phyloP scores from a whole-genome alignment of 2,329 filamentous ascomycete species.

The Sporothrix luriei region DNA sequence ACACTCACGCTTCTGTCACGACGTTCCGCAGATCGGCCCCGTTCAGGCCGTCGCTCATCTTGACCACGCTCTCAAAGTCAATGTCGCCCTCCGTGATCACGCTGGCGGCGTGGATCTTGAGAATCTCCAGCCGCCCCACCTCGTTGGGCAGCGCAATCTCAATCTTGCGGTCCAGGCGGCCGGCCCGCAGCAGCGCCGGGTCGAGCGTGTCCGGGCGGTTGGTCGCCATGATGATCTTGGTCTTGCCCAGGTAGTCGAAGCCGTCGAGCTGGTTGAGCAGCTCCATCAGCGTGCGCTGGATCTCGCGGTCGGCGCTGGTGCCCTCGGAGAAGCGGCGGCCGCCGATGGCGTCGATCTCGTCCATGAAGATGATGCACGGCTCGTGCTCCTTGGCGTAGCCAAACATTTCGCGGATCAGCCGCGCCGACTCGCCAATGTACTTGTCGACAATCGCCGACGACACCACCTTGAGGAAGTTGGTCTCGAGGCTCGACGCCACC shows the following conservation, averaged over 20 bases:
- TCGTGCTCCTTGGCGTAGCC: constrained; percentile 99
- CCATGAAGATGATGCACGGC: constrained; percentile 99
- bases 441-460: constrained; percentile 99
- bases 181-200: constrained; percentile 86
- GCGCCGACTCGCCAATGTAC: constrained; percentile 97
- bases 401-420: constrained; percentile 98
- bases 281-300: constrained; percentile 98
- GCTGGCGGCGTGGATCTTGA: constrained; percentile 92
- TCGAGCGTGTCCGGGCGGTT: constrained; percentile 97
- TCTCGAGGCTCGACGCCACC: constrained; percentile 93
- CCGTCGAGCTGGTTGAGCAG: constrained; percentile 97
- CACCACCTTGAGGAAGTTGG: constrained; percentile 98
- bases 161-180: constrained; percentile 94
- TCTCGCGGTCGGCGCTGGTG: constrained; percentile 95
- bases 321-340: constrained; percentile 95
- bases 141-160: constrained; percentile 97
- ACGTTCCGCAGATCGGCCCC: constrained; percentile 97
- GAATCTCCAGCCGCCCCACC: constrained; percentile 90
- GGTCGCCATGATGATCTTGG: constrained; percentile 99
- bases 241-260: constrained; percentile 99
- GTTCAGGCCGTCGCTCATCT: constrained; percentile 99
- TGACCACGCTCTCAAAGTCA: constrained; percentile 98
- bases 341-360: constrained; percentile 98
- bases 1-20: constrained; percentile 91
- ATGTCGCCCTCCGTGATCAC: constrained; percentile 92